A percentile compares a stretch with the other conserved stretches of the same genome.
Conservation (phyloP, 148 eudicot genomes). For the Dysphania ambrosioides region DNA sequence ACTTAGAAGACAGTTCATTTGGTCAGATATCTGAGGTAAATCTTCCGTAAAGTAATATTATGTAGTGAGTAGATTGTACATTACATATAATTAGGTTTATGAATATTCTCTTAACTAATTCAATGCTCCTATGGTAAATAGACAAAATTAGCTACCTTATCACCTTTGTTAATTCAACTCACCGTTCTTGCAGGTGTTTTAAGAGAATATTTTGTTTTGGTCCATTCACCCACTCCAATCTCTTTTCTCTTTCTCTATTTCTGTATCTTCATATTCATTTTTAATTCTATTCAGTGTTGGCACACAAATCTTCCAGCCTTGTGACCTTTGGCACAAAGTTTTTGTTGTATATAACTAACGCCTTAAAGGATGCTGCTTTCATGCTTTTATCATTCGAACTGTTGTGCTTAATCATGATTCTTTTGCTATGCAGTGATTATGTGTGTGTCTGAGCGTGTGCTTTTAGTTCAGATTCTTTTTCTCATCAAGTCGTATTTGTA, state of each 20-base stretch:
- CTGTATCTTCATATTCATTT: neutral
- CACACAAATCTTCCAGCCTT: neutral
- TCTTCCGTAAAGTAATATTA: neutral
- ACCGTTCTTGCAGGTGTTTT: no score
- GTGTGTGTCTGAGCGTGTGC: neutral
- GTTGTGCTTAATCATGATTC: neutral
- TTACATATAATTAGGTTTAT: neutral
- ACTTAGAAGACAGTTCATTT: conserved; percentile 24
- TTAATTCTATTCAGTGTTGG: neutral
- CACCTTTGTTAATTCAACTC: no score
- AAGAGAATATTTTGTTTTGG: no score
- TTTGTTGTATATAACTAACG: neutral
- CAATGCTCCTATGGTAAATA: no score
- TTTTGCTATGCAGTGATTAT: neutral
- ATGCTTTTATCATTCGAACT: neutral
- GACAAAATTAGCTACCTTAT: no score
- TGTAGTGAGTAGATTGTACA: neutral
- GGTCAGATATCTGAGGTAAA: conserved; percentile 49
- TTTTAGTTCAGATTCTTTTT: neutral
- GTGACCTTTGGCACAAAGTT: neutral
- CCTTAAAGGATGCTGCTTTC: neutral
- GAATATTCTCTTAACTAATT: neutral
- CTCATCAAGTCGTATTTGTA: neutral
- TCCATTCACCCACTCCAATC: no score
- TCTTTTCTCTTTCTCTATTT: neutral